Base-by-base conservation (phyloP, 331 rosid genomes). In the Spiraea crenata region DNA sequence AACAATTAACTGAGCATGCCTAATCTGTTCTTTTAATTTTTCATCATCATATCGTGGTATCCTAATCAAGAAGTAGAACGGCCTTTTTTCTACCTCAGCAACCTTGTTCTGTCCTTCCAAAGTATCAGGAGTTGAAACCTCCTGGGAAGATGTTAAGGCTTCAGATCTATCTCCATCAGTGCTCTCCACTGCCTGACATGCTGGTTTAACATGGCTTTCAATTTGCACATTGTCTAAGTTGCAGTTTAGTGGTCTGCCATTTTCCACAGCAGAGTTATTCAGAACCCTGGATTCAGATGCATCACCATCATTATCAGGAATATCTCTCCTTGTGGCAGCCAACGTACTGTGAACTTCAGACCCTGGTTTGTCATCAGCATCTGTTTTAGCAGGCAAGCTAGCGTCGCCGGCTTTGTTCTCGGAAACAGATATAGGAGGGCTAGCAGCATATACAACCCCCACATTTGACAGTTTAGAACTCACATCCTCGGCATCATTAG, bases 41-140 rank as follows among this genome's bases (percentile, higher is more conserved):
- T 73, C 89, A 1, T 87, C 87, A 62, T 89, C 96, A 51, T 67
- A 82, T 84, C 93, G 80, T 9, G 96, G 97, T 48, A 77, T 55
- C 83, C 82, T 83, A 74, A 89, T 76, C 77, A 89, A 83, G 73
- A 62, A 92, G 83, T 82, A 82, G 77, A 91, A 89, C 3, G 87
- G 92, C 73, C 49, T 85, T 63, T 75, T 84, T 67, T 72, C 89
- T 39, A 77, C 84, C 83, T 91, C 97, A 19, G 80, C 45, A 17
- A 40, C 85, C 71, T 71, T 60, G 52, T 63, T 81, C 49, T 74
- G 84, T 47, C 76, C 92, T 71, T 82, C 91, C 41, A 63, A 67
- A 76, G 81, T 52, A 70, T 82, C 87, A 12, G 44, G 10, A 41
- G 69, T 38, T 12, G 88, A 69, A 75, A 58, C 78, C 72, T 82